Evolutionary conservation across 2,329 filamentous ascomycete species (phyloP).

Genomic region (Mycosphaerella sp.): DNA sequence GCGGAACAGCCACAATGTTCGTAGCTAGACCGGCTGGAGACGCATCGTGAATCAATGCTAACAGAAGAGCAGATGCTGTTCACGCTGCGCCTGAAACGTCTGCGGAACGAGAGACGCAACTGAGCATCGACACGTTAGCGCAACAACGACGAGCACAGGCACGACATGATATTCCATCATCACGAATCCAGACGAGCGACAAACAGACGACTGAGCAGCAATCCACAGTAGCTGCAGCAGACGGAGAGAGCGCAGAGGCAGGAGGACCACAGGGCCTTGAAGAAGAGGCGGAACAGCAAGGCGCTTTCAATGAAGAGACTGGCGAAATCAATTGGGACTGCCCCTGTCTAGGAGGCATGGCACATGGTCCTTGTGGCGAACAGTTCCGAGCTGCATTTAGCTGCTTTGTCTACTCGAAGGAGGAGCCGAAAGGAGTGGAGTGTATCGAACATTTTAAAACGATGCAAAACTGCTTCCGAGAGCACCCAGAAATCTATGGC

Average conservation of each 20-base stretch:
- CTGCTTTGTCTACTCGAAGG: constrained; percentile 93
- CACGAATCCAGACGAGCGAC: constrained; percentile 10
- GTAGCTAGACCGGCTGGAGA: constrained; percentile 27
- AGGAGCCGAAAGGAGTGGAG: constrained; percentile 70
- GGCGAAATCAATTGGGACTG: constrained; percentile 99
- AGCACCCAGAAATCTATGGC: constrained; percentile 89
- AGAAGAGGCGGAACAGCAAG: constrained; percentile 76
- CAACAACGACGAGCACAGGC: constrained; percentile 36
- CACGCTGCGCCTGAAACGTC: constrained; percentile 38
- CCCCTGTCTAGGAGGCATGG: constrained; percentile 95
- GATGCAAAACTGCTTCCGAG: constrained; percentile 96
- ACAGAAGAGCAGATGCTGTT: constrained; percentile 24
- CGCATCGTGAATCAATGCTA: constrained; percentile 6
- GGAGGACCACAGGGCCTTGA: constrained; percentile 55
- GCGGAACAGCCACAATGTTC: constrained; percentile 73
- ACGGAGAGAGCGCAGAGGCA: constrained; percentile 19
- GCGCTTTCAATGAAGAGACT: constrained; percentile 95
- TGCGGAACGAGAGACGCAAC: constrained; percentile 37
- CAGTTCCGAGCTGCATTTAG: constrained; percentile 94
- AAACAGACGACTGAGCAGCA: constrained; percentile 10
- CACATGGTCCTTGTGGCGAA: constrained; percentile 87
- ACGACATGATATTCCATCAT: constrained; percentile 17
- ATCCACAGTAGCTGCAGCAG: constrained; percentile 15
- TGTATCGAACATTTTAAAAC: constrained; percentile 50
- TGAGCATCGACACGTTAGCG: constrained; percentile 41